phyloP scores from a whole-genome alignment of 345 rosid genomes.

The Nephelium lappaceum region DNA sequence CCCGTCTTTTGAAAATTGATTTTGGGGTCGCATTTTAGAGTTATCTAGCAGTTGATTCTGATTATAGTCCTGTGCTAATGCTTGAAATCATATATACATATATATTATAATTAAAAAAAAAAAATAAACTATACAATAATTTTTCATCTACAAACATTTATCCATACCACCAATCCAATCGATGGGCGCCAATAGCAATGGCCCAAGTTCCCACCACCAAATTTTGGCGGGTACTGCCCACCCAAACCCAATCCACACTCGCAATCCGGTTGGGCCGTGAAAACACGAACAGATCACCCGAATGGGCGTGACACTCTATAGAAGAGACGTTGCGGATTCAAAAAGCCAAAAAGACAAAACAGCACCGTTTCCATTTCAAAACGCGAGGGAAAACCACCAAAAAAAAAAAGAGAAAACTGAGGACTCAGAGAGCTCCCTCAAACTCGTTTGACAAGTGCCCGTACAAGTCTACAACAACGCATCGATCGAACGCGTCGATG shows the following conservation, averaged over 20 bases:
- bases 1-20: too few relatives aligned
- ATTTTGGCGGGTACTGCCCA: constrained; percentile 14
- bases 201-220: not conserved
- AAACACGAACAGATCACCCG: constrained; percentile 16
- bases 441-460: constrained; percentile 35
- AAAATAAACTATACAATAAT: too few relatives aligned
- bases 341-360: constrained; percentile 14
- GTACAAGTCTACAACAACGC: not conserved
- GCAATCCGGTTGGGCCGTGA: constrained; percentile 19
- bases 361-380: constrained; percentile 26
- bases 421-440: not conserved
- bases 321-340: not conserved
- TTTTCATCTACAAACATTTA: too few relatives aligned
- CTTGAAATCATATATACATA: too few relatives aligned
- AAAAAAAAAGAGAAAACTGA: too few relatives aligned
- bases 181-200: not conserved
- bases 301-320: constrained; percentile 36
- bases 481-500: constrained; percentile 18
- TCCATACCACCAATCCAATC: too few relatives aligned
- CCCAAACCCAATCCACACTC: not conserved
- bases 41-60: too few relatives aligned
- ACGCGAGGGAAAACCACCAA: constrained; percentile 11
- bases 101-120: too few relatives aligned
- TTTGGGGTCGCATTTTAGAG: too few relatives aligned
- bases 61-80: too few relatives aligned